Base-by-base conservation (phyloP, 2,329 filamentous ascomycete genomes). In the Fusarium gaditjirri region DNA sequence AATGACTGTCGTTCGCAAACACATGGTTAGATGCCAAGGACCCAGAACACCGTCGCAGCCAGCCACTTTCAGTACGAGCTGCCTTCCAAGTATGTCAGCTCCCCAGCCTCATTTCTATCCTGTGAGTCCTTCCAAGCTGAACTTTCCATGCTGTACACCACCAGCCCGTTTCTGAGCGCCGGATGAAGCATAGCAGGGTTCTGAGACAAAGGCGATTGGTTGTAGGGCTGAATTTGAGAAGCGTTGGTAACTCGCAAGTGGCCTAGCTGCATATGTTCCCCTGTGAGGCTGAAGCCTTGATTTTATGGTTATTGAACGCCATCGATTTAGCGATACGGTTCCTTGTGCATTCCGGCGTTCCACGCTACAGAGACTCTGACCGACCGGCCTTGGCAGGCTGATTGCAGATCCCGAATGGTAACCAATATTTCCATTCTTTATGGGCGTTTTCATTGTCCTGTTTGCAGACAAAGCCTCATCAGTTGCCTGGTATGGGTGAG, bases 231-330 rank as follows among this genome's bases (percentile, higher is more conserved):
- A 46, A 14, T 29, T 13, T 33, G 25, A 19, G 17, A 5, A 19
- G 25, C 19, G 21, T 42, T n/a, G 11, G 11, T 42, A 5, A 43
- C 21, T 35, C 13, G 42, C 21, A 55, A 56, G 8, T 9, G 16
- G 47, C 17, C 23, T 59, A 42, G 57, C 19, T 16, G 13, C 35
- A 27, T 43, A 17, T 10, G 23, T 12, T 21, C 31, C 19, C 19
- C 41, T 19, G 11, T 25, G 25, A 44, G 13, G n/a, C 33, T 63
- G 17, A 54, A 63, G 56, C 12, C 35, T 50, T 35, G 39, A 49
- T 63, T 52, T 68, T 68, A 53, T 49, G 57, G 66, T 53, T 69
- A 69, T 63, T 49, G 39, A 35, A 49, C 60, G 60, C 21, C 42
- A 42, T 31, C 19, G 11, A n/a, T 25, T 36, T 17, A 27, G 49